Percentiles rank a stretch among this genome's conserved stretches.
phyloP scores from a whole-genome alignment of 1,284 basidiomycete species.

The Amylostereum areolatum region DNA sequence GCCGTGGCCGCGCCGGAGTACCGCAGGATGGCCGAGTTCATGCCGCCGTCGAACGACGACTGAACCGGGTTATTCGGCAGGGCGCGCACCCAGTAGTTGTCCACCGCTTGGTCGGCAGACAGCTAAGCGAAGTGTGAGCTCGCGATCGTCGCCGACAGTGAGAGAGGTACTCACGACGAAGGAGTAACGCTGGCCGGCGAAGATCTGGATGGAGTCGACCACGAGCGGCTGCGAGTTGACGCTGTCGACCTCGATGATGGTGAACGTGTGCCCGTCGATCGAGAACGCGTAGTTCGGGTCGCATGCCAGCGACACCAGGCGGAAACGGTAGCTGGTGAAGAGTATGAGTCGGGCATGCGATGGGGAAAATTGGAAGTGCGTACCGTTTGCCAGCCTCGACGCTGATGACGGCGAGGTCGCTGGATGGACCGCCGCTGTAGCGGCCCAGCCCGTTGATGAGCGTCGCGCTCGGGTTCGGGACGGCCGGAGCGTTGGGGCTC shows the following conservation, averaged over 20 bases:
- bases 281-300: conserved; percentile 16
- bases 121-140: conserved; percentile 26
- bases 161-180: conserved; percentile 18
- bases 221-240: conserved; percentile 20
- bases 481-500: neutral
- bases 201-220: conserved; percentile 19
- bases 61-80: neutral
- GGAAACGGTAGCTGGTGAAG: conserved; percentile 22
- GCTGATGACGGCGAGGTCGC: conserved; percentile 23
- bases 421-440: conserved; percentile 18
- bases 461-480: conserved; percentile 16
- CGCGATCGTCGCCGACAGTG: neutral
- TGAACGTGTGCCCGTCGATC: conserved; percentile 22
- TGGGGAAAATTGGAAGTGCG: conserved; percentile 31
- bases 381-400: conserved; percentile 22
- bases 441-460: conserved; percentile 28
- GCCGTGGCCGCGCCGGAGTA: conserved; percentile 24
- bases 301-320: conserved; percentile 19
- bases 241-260: conserved; percentile 29
- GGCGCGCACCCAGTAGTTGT: neutral
- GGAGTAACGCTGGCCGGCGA: conserved; percentile 25
- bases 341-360: conserved; percentile 18
- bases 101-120: neutral
- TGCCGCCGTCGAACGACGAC: neutral
- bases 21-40: conserved; percentile 25